Conservation (phyloP, 345 rosid species). For the Diplotaxis tenuifolia region DNA sequence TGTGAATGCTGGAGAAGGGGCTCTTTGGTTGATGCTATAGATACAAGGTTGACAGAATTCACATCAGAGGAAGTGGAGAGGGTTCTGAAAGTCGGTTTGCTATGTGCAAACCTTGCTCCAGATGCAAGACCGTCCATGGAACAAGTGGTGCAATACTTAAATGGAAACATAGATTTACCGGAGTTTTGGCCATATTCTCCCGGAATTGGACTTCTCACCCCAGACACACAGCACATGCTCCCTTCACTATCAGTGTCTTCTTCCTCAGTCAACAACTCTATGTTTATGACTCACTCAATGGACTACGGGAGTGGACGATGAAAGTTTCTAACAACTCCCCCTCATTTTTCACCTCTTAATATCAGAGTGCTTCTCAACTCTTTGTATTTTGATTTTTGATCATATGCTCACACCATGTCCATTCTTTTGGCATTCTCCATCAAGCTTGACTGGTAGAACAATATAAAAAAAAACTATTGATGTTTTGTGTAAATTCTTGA, state of each 20-base stretch:
- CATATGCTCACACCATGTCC: background rate
- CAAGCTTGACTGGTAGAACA: background rate
- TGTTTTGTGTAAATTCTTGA: background rate
- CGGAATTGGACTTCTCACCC: constrained; percentile 32
- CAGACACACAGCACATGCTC: background rate
- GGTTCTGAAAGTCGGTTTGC: constrained; percentile 49
- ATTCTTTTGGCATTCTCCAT: constrained; percentile 9
- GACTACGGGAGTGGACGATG: constrained; percentile 34
- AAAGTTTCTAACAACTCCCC: constrained; percentile 8
- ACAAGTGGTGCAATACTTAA: constrained; percentile 41
- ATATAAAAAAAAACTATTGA: background rate
- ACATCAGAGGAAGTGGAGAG: constrained; percentile 39
- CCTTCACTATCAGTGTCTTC: constrained; percentile 26
- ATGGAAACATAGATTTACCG: constrained; percentile 32
- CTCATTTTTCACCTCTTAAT: background rate
- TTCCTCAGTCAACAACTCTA: constrained; percentile 23
- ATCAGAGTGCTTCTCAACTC: too few relatives aligned
- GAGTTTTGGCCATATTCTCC: constrained; percentile 32
- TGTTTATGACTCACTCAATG: constrained; percentile 34
- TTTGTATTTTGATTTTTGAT: too few relatives aligned
- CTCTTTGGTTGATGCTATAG: constrained; percentile 36
- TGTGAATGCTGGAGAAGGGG: constrained; percentile 38
- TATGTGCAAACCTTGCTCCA: too few relatives aligned
- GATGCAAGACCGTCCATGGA: constrained; percentile 44
- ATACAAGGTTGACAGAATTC: constrained; percentile 39